Evolutionary conservation across 345 rosid genomes (phyloP).

Genomic region (Carallia pectinifolia): DNA sequence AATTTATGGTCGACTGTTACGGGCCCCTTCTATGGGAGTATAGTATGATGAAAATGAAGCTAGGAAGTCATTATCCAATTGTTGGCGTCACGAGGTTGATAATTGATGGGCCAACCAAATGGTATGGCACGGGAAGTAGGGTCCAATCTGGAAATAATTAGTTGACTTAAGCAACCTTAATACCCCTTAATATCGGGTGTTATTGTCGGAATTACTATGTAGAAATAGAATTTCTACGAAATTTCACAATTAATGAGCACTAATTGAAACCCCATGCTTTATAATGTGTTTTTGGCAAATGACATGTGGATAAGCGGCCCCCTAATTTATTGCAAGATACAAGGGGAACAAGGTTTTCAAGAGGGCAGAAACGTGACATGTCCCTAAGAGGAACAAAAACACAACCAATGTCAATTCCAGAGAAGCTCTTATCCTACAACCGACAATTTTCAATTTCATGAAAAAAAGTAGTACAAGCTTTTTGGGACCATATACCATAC

Average conservation of each 20-base stretch:
- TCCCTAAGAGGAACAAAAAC: background rate
- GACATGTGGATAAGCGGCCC: background rate
- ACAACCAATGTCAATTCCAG: background rate
- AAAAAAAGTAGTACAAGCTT: too few species aligned
- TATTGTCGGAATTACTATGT: too few species aligned
- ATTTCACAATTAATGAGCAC: too few species aligned
- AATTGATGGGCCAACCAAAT: constrained; percentile 20
- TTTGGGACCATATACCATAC: too few species aligned
- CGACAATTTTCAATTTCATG: constrained; percentile 1
- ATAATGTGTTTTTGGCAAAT: background rate
- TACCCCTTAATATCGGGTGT: background rate
- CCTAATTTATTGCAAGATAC: background rate
- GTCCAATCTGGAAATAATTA: constrained; percentile 17
- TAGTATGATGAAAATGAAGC: background rate
- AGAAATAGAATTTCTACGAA: too few species aligned
- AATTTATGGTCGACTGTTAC: background rate
- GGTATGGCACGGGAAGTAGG: constrained; percentile 15
- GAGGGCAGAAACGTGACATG: constrained; percentile 17
- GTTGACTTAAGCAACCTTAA: constrained; percentile 2
- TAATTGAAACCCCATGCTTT: too few species aligned
- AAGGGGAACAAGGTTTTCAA: background rate
- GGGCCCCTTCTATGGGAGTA: background rate
- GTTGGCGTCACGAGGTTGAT: constrained; percentile 14
- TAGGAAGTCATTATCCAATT: constrained; percentile 4
- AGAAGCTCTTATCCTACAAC: background rate